Base-by-base conservation (phyloP, 2,329 filamentous ascomycete genomes). In the Microcyclospora tardicrescens region DNA sequence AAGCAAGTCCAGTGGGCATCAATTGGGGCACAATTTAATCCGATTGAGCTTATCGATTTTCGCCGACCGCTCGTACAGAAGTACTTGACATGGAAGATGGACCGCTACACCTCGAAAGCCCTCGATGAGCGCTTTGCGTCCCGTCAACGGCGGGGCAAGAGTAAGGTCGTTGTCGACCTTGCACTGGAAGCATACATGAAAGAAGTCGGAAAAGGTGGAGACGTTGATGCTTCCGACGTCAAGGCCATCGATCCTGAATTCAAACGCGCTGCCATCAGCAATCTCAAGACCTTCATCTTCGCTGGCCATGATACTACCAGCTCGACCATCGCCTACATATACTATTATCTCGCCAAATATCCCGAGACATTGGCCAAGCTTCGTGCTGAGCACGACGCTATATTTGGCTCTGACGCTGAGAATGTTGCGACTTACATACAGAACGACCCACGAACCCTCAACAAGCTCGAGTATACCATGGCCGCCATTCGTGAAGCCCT, bases 401-500 rank as follows among this genome's bases (percentile, higher is more conserved):
- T 76, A n/a, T 66, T 75, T 32, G 66, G 69, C 10, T 40, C 61
- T 0, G 60, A 67, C 32, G 49, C 58, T 8, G 48, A 57, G 5
- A 36, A 33, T 6, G 46, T 49, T 2, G 62, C 61, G 24, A 47
- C 53, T 2, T 52, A 60, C 19, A 58, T 76, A 14, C 52, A 57
- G 28, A 44, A 59, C 2, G 56, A 69, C 16, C 64, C 68, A 1
- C 52, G 61, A 16, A 57, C 68, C 3, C 58, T 76, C 36, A 72
- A 69, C 51, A 58, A 64, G 32, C 59, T 76, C 16, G 60, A 63
- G 0, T 75, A 72, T 50, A 72, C 70, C 2, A 56, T 55, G 5
- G 71, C 69, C 16, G 62, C 72, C 6, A 62, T 73, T 43, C 70
- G 70, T 41, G 73, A 77, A 53, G 62, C 64, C 1, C 58, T 76